Evolutionary conservation across 148 eudicot species (phyloP).

Genomic region (Fagopyrum esculentum): DNA sequence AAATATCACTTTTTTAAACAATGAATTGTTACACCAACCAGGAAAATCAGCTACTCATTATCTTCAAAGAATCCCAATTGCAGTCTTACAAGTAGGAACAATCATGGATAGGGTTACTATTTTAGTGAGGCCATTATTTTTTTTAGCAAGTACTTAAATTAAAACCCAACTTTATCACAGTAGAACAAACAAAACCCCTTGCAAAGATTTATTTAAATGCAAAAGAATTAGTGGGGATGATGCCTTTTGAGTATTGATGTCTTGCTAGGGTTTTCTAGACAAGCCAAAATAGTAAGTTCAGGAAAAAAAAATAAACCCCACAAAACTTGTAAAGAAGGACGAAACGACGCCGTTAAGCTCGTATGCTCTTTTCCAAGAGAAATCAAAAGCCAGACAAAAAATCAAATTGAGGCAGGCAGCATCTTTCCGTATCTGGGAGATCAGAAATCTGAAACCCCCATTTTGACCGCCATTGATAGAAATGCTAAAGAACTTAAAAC

Average conservation of each 20-base stretch:
- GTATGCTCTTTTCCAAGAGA: constrained; percentile 11
- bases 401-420: constrained; percentile 5
- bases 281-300: not conserved
- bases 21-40: not conserved
- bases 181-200: not conserved
- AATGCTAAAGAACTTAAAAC: not conserved
- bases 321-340: not conserved
- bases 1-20: not conserved
- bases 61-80: not conserved
- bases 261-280: constrained; percentile 7
- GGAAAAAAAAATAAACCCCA: constrained; percentile 7
- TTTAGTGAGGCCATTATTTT: not conserved
- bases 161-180: not conserved
- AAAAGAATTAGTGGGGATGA: constrained; percentile 2
- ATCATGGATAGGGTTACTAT: not conserved
- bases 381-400: constrained; percentile 5
- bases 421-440: constrained; percentile 6
- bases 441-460: not conserved
- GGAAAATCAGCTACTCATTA: not conserved
- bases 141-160: not conserved
- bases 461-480: constrained; percentile 2
- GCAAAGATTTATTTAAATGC: not conserved
- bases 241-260: not conserved
- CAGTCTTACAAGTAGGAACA: not conserved
- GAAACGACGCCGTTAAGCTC: constrained; percentile 11